Evolutionary conservation across 139 green algal genomes (phyloP).

Genomic region (Eudorina sp.): DNA sequence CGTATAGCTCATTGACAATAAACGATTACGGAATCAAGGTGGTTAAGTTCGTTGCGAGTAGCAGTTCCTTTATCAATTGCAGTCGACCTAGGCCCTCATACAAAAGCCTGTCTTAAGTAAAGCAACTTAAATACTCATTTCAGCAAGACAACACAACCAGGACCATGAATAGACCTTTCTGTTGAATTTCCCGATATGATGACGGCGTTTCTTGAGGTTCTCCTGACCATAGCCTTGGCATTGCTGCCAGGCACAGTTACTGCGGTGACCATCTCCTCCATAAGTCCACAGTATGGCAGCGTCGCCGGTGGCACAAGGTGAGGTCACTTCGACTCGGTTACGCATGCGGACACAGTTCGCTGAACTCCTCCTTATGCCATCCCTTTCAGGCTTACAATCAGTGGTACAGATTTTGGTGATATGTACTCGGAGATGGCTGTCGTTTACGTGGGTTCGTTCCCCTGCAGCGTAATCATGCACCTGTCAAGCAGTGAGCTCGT

Average conservation of each 20-base stretch:
- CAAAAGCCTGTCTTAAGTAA: too few species aligned
- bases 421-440: constrained; percentile 1
- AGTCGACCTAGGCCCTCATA: background rate
- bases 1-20: background rate
- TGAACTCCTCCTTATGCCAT: background rate
- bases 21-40: background rate
- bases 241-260: background rate
- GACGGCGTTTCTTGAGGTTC: background rate
- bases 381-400: constrained; percentile 37
- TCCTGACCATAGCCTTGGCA: background rate
- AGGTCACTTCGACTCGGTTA: background rate
- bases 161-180: background rate
- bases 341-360: background rate
- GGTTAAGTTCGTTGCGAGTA: background rate
- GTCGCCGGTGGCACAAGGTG: constrained; percentile 17
- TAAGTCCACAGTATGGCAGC: background rate
- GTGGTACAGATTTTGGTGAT: constrained; percentile 35
- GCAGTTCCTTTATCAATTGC: background rate
- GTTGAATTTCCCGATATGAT: background rate
- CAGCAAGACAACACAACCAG: too few species aligned
- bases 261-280: background rate
- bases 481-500: constrained; percentile 25
- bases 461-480: constrained; percentile 49
- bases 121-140: too few species aligned
- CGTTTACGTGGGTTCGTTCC: constrained; percentile 40